A percentile compares a stretch with the other conserved stretches of the same genome.
phyloP scores from a whole-genome alignment of 495 filamentous ascomycete genomes.

The Penicillium cinerascens region DNA sequence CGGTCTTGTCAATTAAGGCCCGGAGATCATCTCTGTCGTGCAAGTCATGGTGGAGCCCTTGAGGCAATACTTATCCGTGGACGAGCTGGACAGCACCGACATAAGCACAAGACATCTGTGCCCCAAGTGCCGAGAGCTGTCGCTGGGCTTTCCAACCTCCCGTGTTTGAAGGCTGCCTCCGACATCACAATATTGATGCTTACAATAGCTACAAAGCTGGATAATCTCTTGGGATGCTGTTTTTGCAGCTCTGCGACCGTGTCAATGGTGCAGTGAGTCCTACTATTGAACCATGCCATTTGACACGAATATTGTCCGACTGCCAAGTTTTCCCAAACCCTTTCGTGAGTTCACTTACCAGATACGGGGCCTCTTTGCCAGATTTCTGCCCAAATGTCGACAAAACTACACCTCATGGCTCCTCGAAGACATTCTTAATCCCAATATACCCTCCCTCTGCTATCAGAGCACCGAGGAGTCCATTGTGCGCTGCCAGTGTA shows the following conservation, averaged over 20 bases:
- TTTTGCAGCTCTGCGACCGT: conserved; percentile 23
- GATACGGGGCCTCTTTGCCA: conserved; percentile 26
- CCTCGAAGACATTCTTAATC: conserved; percentile 44
- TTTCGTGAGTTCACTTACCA: conserved; percentile 26
- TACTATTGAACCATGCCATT: conserved; percentile 39
- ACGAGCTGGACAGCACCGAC: conserved; percentile 39
- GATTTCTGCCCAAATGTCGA: conserved; percentile 34
- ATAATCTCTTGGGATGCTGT: conserved; percentile 18
- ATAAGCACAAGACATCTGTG: conserved; percentile 46
- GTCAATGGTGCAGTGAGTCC: conserved; percentile 34
- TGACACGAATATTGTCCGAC: conserved; percentile 33
- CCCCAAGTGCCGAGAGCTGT: conserved; percentile 35
- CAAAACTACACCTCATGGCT: conserved; percentile 43
- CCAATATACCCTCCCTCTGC: conserved; percentile 37
- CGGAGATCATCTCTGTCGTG: conserved; percentile 40
- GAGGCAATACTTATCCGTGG: conserved; percentile 32
- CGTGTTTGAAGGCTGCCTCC: conserved; percentile 33
- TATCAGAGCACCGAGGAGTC: conserved; percentile 38
- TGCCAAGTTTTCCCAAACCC: conserved; percentile 40
- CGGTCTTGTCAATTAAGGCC: conserved; percentile 32
- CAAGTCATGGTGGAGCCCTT: conserved; percentile 28
- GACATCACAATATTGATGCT: conserved; percentile 27
- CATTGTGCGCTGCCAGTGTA: conserved; percentile 44
- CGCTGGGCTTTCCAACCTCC: conserved; percentile 35
- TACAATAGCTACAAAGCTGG: conserved; percentile 13